Evolutionary conservation across 495 filamentous ascomycete species (phyloP).

Genomic region (Aspergillus bridgeri): DNA sequence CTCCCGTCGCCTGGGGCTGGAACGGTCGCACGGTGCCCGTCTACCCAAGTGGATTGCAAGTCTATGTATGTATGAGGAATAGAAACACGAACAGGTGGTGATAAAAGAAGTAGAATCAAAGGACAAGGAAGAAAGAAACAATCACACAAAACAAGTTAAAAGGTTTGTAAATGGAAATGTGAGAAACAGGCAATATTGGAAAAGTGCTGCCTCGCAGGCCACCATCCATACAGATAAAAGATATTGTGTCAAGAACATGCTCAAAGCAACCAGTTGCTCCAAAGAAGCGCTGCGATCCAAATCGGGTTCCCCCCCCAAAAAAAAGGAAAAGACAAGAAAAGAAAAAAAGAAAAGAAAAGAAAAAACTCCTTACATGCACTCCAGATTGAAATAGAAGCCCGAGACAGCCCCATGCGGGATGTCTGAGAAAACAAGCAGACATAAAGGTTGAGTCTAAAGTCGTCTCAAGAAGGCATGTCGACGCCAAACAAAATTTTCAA

Average conservation of each 20-base stretch:
- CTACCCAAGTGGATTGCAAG: conserved; percentile 16
- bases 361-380: conserved; percentile 29
- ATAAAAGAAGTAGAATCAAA: conserved; percentile 1
- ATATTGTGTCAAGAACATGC: conserved; percentile 23
- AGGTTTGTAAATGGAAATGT: conserved; percentile 17
- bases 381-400: conserved; percentile 10
- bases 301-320: conserved; percentile 14
- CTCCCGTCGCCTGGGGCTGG: conserved; percentile 22
- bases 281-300: conserved; percentile 19
- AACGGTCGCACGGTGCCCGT: conserved; percentile 5
- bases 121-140: conserved; percentile 8
- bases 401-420: not conserved
- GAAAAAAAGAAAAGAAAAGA: conserved; percentile 11
- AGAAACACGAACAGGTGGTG: conserved; percentile 15
- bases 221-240: conserved; percentile 17
- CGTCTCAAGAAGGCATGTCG: conserved; percentile 13
- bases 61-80: conserved; percentile 14
- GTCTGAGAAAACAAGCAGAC: conserved; percentile 15
- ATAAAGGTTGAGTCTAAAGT: conserved; percentile 10
- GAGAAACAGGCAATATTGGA: conserved; percentile 13
- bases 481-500: conserved; percentile 8
- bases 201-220: conserved; percentile 14
- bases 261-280: conserved; percentile 19
- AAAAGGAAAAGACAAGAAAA: no score
- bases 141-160: conserved; percentile 11